Conservation (phyloP, 192 early-diverging fungal species). For the Coemansia sp. region DNA sequence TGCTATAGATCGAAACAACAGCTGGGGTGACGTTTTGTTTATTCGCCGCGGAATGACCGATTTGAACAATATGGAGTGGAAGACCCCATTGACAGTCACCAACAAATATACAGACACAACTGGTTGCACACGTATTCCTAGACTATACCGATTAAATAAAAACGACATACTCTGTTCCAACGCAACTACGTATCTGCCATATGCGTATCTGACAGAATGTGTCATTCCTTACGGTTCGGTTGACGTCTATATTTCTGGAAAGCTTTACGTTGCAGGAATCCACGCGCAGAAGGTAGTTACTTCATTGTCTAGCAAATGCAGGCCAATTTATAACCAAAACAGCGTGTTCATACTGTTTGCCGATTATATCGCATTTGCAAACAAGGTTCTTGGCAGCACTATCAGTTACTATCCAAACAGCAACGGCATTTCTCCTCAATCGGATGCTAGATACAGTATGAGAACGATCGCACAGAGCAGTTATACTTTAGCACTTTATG, state of each 20-base stretch:
- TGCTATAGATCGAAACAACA: neutral
- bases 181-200: neutral
- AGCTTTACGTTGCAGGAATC: neutral
- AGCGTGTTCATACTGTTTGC: neutral
- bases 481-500: neutral
- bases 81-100: neutral
- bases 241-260: neutral
- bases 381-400: neutral
- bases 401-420: conserved; percentile 8
- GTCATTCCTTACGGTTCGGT: neutral
- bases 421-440: neutral
- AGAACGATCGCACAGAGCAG: neutral
- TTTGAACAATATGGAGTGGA: neutral
- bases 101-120: neutral
- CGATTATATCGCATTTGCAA: conserved; percentile 5
- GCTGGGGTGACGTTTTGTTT: neutral
- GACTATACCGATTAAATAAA: neutral
- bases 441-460: conserved; percentile 2
- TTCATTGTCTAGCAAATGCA: neutral
- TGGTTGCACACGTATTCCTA: neutral
- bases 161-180: conserved; percentile 6
- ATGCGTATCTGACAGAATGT: neutral
- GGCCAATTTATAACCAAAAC: neutral
- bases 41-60: neutral
- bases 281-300: neutral